Evolutionary conservation across 2,329 filamentous ascomycete species (phyloP), one percentile per base, ranked within the genome.

Genomic region (Mollisiaceae sp.): DNA sequence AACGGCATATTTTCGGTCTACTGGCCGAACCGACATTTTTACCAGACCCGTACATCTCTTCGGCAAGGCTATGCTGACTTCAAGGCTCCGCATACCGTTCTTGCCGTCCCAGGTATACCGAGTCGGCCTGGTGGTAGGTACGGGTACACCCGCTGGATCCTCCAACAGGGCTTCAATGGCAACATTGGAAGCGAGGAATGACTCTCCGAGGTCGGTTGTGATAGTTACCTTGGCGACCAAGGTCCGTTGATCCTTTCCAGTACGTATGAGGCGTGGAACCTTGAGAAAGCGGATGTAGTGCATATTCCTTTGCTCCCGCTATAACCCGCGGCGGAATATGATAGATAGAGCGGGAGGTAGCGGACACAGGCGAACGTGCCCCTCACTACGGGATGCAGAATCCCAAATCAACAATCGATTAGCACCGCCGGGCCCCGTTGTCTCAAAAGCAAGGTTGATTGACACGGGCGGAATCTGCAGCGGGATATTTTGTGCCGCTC

Each of bases 201-300:
- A 68, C 54, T 76, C 74, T 20, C 89, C 89, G 8, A 92, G 79
- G 73, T 92, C 89, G 27, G 88, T 91, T 12, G 88, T 89, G 73
- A 91, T 82, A 45, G 88, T 89, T 65, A 91, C 79, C 36, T 75
- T 74, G 87, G 79, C 57, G 82, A 78, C 66, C 79, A 83, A 63
- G 18, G 39, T 59, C 22, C 35, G 45, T 27, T 20, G 36, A 43
- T 52, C 59, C 24, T 15, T 59, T 18, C 20, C 32, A 8, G n/a
- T 24, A 14, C n/a, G 80, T 55, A 76, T 73, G 41, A 80, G 72
- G 62, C 78, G 78, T 11, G 89, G 89, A 1, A 85, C 79, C 72
- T 91, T 91, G 70, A 92, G 81, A 71, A 91, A 90, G 67, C 89
- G 88, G 72, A 91, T 81, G 75, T 89, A 90, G 69, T 86, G 82